Base-by-base conservation (phyloP, 148 eudicot genomes). In the Persicaria tinctoria region DNA sequence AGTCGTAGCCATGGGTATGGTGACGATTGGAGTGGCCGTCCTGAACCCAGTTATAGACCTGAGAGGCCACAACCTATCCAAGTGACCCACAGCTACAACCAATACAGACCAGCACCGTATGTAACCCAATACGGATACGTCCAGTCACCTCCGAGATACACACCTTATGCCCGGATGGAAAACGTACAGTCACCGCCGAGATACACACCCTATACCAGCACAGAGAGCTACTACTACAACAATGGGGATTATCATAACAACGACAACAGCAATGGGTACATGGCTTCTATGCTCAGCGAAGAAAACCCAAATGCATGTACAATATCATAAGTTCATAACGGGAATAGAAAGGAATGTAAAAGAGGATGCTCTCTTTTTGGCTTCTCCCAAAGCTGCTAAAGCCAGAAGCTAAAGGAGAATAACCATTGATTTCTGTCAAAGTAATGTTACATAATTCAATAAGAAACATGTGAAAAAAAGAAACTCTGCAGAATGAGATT, bases 281-380 rank as follows among this genome's bases (percentile, higher is more conserved):
- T 79, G 75, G 75, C 79, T 76, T 88, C 97, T 53, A 79, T 94
- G 47, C 91, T 94, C 86, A 94, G 98, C 62, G 97, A 94, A 53
- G 98, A 91, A 81, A 94, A 94, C 83, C 98, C 98, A 74, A 94
- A 94, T 83, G 91, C 98, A 46, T 94, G 98, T 85, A 87, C 83
- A 77, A 90, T 90, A 81, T 71, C 54, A 46, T 71, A 71, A 44
- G 5, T 4, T 71, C 54, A 46, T 71, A 71, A 44, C 12, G 6
- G 4, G 0, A 68, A 68, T 14, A 41, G 72, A 68, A 7, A 60
- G 66, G 66, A 23, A 38, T 38, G 72, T 41, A 68, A 59, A 55
- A 55, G 23, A 55, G 44, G 68, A 27, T 70, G 51, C 6, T 11
- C 18, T 11, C 4, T 23, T 23, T 71, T 17, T 54, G 0, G 41